Evolutionary conservation across 371 early-diverging fungal species (phyloP), one percentile per base, ranked within the genome.

Genomic region (Mortierella sp.): DNA sequence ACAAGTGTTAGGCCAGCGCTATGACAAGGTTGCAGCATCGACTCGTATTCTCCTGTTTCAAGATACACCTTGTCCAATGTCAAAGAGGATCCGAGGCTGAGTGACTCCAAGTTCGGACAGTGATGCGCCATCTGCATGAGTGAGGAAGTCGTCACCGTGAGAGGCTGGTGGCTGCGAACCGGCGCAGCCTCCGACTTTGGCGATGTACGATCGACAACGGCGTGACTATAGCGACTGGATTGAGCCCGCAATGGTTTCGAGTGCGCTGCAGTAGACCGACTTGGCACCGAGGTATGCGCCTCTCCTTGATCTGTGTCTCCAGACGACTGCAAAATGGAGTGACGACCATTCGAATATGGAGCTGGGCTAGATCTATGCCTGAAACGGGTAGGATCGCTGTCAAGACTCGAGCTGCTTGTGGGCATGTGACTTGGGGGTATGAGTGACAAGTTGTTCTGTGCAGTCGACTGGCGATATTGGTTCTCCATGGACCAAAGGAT

Each of bases 1-100:
- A 84, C 80, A 31, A 80, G 81, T 0, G 88, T 88, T 47, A 88
- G 66, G 25, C 69, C 69, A 10, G 48, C 41, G 9, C 57, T 56
- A 2, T 62, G 63, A 13, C 86, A 85, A 14, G 83, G 80, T 48
- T 85, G 90, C 21, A 87, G 50, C 9, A 85, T 81, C 6, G 86
- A 87, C 14, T 84, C 22, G 51, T 88, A 90, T 59, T 88, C 88
- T 3, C 86, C 86, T 4, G 88, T 90, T 57, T 90, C 88, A 27
- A 57, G 71, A 43, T 86, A 78, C 19, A 80, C 43, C 28, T 80
- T 83, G 65, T 90, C 90, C 22, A 67, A 45, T 17, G 80, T 54
- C 22, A 90, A 47, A 0, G 84, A 83, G 44, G 83, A 80, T 5
- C 86, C 85, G n/a, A 90, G 66, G 53, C 86, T 80, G 2, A 90